These are phyloP conservation scores for Chloranthus sessilifolius DNA, from an alignment of 164 flowering plant genomes.

Conservation along the genomic window DNA sequence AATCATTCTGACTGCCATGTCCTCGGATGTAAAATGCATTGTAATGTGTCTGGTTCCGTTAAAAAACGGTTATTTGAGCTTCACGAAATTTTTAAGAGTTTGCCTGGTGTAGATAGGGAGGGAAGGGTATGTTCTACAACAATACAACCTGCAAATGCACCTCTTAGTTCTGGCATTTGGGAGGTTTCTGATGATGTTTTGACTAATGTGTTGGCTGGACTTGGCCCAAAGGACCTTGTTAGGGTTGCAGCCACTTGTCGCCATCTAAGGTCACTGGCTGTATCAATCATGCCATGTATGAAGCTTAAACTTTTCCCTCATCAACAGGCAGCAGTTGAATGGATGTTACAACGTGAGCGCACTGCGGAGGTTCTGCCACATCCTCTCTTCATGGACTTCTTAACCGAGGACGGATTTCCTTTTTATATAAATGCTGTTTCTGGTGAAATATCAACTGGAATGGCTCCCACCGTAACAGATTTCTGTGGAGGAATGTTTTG, in stretches of 20 bases:
- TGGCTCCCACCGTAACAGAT: constrained; percentile 64
- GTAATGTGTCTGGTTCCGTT: constrained; percentile 28
- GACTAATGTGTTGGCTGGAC: constrained; percentile 34
- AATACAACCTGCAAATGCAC: constrained; percentile 38
- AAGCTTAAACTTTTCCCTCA: constrained; percentile 90
- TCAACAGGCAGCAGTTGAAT: constrained; percentile 89
- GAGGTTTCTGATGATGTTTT: constrained; percentile 75
- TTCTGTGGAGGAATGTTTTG: constrained; percentile 97
- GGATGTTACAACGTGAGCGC: constrained; percentile 88
- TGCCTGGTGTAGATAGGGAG: constrained; percentile 45
- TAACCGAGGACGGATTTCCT: constrained; percentile 68
- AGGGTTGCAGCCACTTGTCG: constrained; percentile 78
- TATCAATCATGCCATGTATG: constrained; percentile 75
- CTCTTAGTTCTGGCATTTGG: constrained; percentile 54
- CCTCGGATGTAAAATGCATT: constrained; percentile 65
- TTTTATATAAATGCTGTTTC: constrained; percentile 59
- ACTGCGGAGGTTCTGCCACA: constrained; percentile 52
- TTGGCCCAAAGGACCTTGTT: constrained; percentile 62
- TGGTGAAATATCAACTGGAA: constrained; percentile 64
- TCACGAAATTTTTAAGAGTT: constrained; percentile 83
- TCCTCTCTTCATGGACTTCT: constrained; percentile 59
- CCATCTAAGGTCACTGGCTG: constrained; percentile 68
- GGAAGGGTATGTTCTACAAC: constrained; percentile 30
- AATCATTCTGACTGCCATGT: constrained; percentile 65
- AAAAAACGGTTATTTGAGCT: constrained; percentile 61